A percentile compares a stretch with the other conserved stretches of the same genome.
Conservation (phyloP, 129 eudicot genomes). For the Artemisia annua region DNA sequence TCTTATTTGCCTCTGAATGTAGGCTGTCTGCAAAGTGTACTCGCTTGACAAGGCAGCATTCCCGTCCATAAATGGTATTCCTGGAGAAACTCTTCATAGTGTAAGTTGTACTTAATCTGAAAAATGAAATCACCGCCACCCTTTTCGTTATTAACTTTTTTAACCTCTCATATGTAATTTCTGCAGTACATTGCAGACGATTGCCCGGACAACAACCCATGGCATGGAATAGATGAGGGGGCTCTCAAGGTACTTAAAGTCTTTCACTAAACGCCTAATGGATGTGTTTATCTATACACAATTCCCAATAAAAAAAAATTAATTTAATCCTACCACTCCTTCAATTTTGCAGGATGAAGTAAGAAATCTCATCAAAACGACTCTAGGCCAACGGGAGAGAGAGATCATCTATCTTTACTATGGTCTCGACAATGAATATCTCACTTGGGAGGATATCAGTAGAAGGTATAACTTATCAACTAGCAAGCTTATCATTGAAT, state of each 20-base stretch:
- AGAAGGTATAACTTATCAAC: slow-evolving; percentile 49
- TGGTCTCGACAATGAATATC: slow-evolving; percentile 85
- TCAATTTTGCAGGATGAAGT: slow-evolving; percentile 74
- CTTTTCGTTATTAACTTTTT: background rate
- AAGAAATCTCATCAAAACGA: slow-evolving; percentile 53
- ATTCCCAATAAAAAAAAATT: background rate
- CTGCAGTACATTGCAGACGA: slow-evolving; percentile 90
- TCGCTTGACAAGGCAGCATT: slow-evolving; percentile 93
- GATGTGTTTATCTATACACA: background rate
- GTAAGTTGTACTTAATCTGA: slow-evolving; percentile 45
- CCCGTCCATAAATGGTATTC: slow-evolving; percentile 85
- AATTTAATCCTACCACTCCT: background rate
- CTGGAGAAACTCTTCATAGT: slow-evolving; percentile 90
- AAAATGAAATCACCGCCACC: background rate
- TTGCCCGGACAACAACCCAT: slow-evolving; percentile 75
- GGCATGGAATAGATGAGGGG: slow-evolving; percentile 90
- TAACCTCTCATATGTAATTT: slow-evolving; percentile 20
- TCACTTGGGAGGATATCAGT: slow-evolving; percentile 99
- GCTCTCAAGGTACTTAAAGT: slow-evolving; percentile 73
- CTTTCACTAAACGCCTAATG: background rate
- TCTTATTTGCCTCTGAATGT: slow-evolving; percentile 17
- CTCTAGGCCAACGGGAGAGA: slow-evolving; percentile 75
- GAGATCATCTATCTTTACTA: slow-evolving; percentile 83
- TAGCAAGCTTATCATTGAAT: background rate
- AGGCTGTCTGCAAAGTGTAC: slow-evolving; percentile 82